Evolutionary conservation across 2,329 filamentous ascomycete genomes (phyloP), one percentile per base, ranked within the genome.

Genomic region (Triangularia verruculosa): DNA sequence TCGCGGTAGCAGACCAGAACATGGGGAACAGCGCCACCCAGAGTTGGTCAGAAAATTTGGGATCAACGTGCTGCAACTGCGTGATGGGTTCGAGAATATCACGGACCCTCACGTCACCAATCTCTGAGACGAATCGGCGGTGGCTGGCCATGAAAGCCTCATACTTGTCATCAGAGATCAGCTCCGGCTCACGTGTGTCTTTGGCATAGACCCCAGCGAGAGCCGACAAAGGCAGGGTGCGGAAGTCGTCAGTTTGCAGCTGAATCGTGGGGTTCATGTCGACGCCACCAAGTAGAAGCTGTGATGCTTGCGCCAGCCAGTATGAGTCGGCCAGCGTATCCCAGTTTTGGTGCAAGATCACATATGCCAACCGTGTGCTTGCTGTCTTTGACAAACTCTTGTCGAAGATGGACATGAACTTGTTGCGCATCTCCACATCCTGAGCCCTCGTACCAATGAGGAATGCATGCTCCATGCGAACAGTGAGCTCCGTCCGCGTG

Each of bases 381-480:
- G 93, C 94, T 7, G 92, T 92, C 72, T 93, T 91, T n/a, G 93
- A 96, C 68, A 99, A 81, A 73, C 93, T 97, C 77, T 90, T 91
- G 77, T 98, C 94, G 70, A 99, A 97, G 67, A 99, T 97, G 20
- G 86, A 86, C 88, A 99, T 92, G 79, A 99, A 99, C 13, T 94
- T 89, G 72, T 96, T 96, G 53, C 95, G 90, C 92, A 98, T 97
- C 63, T 96, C 91, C 12, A 98, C 91, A 74, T 99, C 94, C 70
- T 93, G 89, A 1, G 94, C 94, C 70, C 96, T 82, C 0, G 94
- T 96, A 27, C 96, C 95, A 57, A 99, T 95, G 67, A 99, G 83
- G 83, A 99, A 99, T 4, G 95, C 95, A 76, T 98, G 94, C 78
- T 99, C 95, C 85, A 99, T 90, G 3, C 96, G 88, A 9, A 99